These are phyloP conservation scores for Mortierella sp. DNA, from an alignment of 371 early-diverging fungal species.

Conservation along the genomic window DNA sequence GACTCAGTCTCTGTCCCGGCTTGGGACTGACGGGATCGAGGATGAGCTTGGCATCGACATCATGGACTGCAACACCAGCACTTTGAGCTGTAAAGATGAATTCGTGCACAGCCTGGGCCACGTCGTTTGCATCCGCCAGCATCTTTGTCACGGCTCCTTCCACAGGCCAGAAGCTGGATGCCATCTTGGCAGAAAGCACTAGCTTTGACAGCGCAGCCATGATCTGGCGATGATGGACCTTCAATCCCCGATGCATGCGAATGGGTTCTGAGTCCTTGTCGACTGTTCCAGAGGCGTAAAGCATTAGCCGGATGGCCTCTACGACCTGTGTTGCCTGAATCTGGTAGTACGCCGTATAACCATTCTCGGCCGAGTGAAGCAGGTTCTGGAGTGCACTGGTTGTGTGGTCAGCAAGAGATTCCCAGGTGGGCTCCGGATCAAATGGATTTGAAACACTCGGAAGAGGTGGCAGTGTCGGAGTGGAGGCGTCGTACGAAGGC, in stretches of 20 bases:
- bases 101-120: constrained; percentile 77
- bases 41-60: constrained; percentile 60
- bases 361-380: constrained; percentile 44
- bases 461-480: constrained; percentile 30
- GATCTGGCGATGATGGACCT: constrained; percentile 81
- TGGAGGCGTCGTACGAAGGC: neutral
- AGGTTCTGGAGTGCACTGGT: constrained; percentile 37
- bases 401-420: constrained; percentile 40
- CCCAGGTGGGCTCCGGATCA: constrained; percentile 46
- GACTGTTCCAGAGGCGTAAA: constrained; percentile 83
- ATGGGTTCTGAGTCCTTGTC: constrained; percentile 74
- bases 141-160: constrained; percentile 80
- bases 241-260: constrained; percentile 70
- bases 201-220: constrained; percentile 85
- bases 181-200: constrained; percentile 85
- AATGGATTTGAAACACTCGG: constrained; percentile 44
- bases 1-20: constrained; percentile 22
- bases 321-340: constrained; percentile 68
- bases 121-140: constrained; percentile 70
- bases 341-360: constrained; percentile 59
- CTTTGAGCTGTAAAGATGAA: constrained; percentile 84
- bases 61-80: constrained; percentile 67
- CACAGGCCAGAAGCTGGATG: constrained; percentile 84
- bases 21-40: constrained; percentile 29
- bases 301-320: constrained; percentile 83